These are phyloP conservation scores for Dactylellina cionopaga DNA, from an alignment of 2,329 filamentous ascomycete genomes.

Conservation along the genomic window DNA sequence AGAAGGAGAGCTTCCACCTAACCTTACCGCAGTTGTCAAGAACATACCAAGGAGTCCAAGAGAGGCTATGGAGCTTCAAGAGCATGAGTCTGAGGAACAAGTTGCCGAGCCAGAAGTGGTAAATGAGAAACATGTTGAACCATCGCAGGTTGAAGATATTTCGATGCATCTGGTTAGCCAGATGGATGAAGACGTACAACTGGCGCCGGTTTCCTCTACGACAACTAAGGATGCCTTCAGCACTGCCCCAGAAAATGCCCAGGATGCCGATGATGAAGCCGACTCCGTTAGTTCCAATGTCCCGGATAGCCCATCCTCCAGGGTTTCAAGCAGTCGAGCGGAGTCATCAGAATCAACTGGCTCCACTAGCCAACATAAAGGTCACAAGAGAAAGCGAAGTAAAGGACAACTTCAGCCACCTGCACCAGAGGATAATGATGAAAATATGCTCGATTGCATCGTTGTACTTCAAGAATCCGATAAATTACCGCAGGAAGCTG, in stretches of 20 bases:
- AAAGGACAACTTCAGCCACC: conserved; percentile 13
- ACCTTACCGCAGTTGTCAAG: conserved; percentile 21
- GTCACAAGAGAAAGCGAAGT: conserved; percentile 48
- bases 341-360: conserved; percentile 16
- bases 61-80: conserved; percentile 40
- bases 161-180: conserved; percentile 29
- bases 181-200: conserved; percentile 21
- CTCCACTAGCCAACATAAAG: conserved; percentile 10
- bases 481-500: conserved; percentile 5
- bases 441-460: conserved; percentile 40
- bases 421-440: conserved; percentile 10
- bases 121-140: background rate
- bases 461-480: conserved; percentile 2
- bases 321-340: conserved; percentile 1
- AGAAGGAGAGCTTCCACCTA: conserved; percentile 36
- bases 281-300: conserved; percentile 32
- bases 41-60: conserved; percentile 33
- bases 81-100: conserved; percentile 9
- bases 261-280: conserved; percentile 13
- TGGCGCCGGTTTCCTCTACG: background rate
- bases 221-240: background rate
- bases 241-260: background rate
- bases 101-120: background rate
- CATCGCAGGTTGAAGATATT: conserved; percentile 38
- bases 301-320: conserved; percentile 40